phyloP scores from a whole-genome alignment of 2,329 filamentous ascomycete species.

The Aspergillus tubingensis region DNA sequence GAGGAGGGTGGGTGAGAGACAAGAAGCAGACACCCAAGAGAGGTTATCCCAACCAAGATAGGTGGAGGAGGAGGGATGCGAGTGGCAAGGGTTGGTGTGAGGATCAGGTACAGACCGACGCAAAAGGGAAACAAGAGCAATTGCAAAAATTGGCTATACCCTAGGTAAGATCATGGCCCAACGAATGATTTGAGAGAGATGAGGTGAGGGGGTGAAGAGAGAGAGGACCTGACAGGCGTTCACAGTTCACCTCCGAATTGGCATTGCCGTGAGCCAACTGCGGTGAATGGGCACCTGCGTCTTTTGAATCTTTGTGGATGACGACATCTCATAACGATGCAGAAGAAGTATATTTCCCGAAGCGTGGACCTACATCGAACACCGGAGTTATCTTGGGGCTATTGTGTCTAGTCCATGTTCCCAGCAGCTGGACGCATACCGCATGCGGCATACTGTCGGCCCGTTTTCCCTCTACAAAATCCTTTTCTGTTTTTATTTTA shows the following conservation, averaged over 20 bases:
- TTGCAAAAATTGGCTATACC: not conserved
- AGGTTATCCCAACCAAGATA: not conserved
- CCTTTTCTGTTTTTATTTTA: no score
- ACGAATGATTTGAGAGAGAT: no score
- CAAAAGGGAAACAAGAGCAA: not conserved
- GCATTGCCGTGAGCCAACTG: conserved; percentile 3
- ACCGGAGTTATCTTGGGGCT: conserved; percentile 12
- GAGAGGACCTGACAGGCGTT: no score
- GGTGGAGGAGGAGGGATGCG: not conserved
- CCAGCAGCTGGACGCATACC: conserved; percentile 13
- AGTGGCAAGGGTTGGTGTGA: not conserved
- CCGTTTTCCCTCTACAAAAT: conserved; percentile 4
- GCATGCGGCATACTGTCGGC: conserved; percentile 15
- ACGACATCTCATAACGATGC: conserved; percentile 15
- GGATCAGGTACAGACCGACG: not conserved
- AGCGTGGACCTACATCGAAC: conserved; percentile 20
- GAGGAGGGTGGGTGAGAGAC: not conserved
- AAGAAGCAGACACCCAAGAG: no score
- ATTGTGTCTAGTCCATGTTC: conserved; percentile 12
- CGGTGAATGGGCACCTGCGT: conserved; percentile 14
- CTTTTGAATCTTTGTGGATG: conserved; percentile 23
- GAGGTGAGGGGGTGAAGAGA: no score
- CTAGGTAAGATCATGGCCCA: no score
- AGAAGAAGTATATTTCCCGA: conserved; percentile 18
- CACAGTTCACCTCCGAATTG: conserved; percentile 5